A percentile compares a stretch with the other conserved stretches of the same genome.
Conservation (phyloP, 371 early-diverging fungal genomes). For the Mortierella sp. region DNA sequence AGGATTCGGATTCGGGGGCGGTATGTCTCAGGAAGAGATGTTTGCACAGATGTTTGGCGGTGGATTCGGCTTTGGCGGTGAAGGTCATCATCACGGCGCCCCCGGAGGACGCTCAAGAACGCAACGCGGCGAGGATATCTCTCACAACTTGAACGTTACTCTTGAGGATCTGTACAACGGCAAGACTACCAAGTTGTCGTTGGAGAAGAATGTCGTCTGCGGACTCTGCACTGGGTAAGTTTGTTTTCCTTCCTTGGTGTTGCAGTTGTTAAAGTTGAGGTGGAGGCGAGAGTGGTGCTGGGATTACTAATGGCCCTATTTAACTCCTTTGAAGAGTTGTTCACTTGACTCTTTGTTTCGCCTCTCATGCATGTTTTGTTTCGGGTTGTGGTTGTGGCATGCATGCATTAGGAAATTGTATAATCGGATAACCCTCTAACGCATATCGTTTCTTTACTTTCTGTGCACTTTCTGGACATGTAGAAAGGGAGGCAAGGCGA, state of each 20-base stretch:
- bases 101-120: constrained; percentile 75
- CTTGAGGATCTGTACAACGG: constrained; percentile 93
- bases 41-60: constrained; percentile 92
- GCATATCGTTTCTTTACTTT: background rate
- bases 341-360: background rate
- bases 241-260: background rate
- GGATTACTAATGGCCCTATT: background rate
- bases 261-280: background rate
- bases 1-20: constrained; percentile 61
- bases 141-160: constrained; percentile 83
- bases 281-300: background rate
- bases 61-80: constrained; percentile 70
- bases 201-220: constrained; percentile 87
- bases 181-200: constrained; percentile 85
- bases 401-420: background rate
- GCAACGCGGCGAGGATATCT: constrained; percentile 83
- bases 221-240: constrained; percentile 70
- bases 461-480: constrained; percentile 17
- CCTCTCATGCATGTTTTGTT: background rate
- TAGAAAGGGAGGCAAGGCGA: constrained; percentile 85
- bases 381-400: constrained; percentile 13
- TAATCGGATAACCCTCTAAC: background rate
- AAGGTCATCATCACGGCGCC: constrained; percentile 43
- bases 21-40: constrained; percentile 84
- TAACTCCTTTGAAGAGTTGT: background rate